Evolutionary conservation across 192 early-diverging fungal genomes (phyloP), one percentile per base, ranked within the genome.

Genomic region (Coemansia sp.): DNA sequence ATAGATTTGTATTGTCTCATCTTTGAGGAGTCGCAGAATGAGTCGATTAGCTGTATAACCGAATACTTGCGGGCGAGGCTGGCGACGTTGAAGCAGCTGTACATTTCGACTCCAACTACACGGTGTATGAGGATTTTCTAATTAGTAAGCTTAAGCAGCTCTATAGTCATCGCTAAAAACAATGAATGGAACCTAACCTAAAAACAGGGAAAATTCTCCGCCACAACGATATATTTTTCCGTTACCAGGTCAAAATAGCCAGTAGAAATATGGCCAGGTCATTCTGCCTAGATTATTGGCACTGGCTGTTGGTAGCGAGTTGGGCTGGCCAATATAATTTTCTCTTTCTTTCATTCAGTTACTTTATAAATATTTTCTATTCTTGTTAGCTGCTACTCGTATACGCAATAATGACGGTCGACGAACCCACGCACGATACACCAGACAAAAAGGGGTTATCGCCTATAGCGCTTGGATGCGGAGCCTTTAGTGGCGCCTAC

Each of bases 401-500:
- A 53, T 53, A 53, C 21, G 11, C 23, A 1, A 26, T 53, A 4
- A 53, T 53, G 51, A 53, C 51, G 6, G 10, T 21, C 6, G 24
- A 2, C 24, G 51, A 53, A 12, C 51, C 51, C 9, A 38, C 18
- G 15, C 35, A 59, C 24, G 9, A 15, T n/a, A 35, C n/a, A n/a
- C n/a, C 18, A 33, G 24, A 36, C 8, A 33, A 36, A 20, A 38
- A 7, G n/a, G 11, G 7, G 8, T 33, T 59, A 6, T 24, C 56
- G 8, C 38, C 35, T 11, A 30, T 64, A 23, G 78, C 66, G 16
- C 73, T 81, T 26, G 78, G 78, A 18, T 81, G 78, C 18, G 78
- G 78, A 5, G 73, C 72, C 30, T 81, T 81, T 66, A 66, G 78
- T 61, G 78, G 78, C 16, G 78, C 78, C 34, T 81, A 81, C 36